phyloP scores from a whole-genome alignment of 2,329 filamentous ascomycete genomes.

The Penicillium hordei region DNA sequence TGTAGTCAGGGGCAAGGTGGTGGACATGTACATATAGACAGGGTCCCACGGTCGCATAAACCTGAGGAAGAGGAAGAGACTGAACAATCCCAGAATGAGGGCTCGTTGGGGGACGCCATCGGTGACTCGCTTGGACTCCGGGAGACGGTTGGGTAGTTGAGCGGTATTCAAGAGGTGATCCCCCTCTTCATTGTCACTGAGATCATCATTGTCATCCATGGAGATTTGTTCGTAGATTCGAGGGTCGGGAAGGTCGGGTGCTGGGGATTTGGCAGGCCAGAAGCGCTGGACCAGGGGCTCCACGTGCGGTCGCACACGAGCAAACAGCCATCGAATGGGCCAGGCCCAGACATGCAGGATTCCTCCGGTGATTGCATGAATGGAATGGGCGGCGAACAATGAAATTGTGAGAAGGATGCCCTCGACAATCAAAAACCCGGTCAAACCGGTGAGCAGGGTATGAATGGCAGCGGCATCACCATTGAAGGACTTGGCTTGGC shows the following conservation, averaged over 20 bases:
- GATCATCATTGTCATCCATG: conserved; percentile 24
- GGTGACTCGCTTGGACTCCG: conserved; percentile 11
- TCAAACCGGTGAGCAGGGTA: conserved; percentile 34
- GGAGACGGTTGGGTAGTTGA: conserved; percentile 3
- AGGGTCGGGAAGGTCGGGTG: conserved; percentile 17
- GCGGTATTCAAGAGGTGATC: conserved; percentile 18
- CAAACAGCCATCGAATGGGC: conserved; percentile 20
- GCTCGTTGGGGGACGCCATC: conserved; percentile 18
- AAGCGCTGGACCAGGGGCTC: conserved; percentile 5
- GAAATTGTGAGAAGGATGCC: conserved; percentile 27
- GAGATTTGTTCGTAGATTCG: conserved; percentile 28
- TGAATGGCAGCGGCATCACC: conserved; percentile 35
- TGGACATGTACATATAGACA: conserved; percentile 30
- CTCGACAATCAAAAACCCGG: conserved; percentile 35
- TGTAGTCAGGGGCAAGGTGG: conserved; percentile 24
- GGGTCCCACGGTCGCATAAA: conserved; percentile 29
- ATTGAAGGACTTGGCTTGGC: conserved; percentile 35
- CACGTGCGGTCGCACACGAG: conserved; percentile 12
- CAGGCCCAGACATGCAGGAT: conserved; percentile 28
- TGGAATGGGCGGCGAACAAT: conserved; percentile 25
- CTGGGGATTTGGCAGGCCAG: neutral
- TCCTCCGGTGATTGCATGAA: conserved; percentile 29
- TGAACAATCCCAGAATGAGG: conserved; percentile 21
- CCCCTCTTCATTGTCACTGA: conserved; percentile 26
- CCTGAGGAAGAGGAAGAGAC: conserved; percentile 27